Percentiles rank a stretch among this genome's conserved stretches.
Conservation (phyloP, 148 eudicot genomes). For the Amaranthus cruentus region DNA sequence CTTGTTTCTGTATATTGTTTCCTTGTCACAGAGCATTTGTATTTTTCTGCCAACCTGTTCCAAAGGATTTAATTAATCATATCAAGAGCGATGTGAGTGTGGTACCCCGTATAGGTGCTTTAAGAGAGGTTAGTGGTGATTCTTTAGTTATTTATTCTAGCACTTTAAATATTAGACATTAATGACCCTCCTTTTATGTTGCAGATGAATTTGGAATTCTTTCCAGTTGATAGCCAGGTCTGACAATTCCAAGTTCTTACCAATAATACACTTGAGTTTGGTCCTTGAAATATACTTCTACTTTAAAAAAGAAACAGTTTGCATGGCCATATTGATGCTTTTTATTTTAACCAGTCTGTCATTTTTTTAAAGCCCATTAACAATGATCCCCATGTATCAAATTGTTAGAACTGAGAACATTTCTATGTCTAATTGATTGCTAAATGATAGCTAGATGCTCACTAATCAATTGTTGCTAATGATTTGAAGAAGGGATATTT, state of each 20-base stretch:
- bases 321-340: background rate
- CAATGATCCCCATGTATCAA: background rate
- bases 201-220: constrained; percentile 99
- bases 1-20: constrained; percentile 14
- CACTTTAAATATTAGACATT: background rate
- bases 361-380: background rate
- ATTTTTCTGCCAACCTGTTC: constrained; percentile 76
- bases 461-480: background rate
- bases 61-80: constrained; percentile 70
- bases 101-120: constrained; percentile 91
- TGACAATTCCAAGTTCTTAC: background rate
- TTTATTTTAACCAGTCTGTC: background rate
- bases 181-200: constrained; percentile 17
- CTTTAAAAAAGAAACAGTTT: background rate
- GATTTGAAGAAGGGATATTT: background rate
- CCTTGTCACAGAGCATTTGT: constrained; percentile 70
- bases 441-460: background rate
- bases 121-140: constrained; percentile 66
- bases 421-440: background rate
- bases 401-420: background rate
- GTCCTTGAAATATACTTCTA: background rate
- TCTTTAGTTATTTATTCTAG: constrained; percentile 12
- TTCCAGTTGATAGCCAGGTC: constrained; percentile 88
- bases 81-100: constrained; percentile 87
- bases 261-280: background rate